phyloP scores from a whole-genome alignment of 1,139 yeast genomes.

The Geotrichum citri-aurantii region DNA sequence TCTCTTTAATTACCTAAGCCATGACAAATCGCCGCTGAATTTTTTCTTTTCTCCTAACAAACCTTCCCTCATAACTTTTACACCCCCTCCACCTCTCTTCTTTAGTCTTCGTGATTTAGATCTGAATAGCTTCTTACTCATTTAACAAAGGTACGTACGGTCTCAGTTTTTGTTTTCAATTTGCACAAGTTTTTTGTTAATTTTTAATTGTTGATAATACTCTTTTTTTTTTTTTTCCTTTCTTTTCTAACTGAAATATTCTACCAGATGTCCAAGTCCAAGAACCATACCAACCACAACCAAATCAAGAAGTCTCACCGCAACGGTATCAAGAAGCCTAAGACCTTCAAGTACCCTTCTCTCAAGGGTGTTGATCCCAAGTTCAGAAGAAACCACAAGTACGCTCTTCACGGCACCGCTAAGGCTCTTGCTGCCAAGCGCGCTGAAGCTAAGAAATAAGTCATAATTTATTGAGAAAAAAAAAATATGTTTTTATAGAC shows the following conservation, averaged over 20 bases:
- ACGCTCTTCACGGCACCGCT: slow-evolving; percentile 12
- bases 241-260: slow-evolving; percentile 23
- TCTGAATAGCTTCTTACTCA: background rate
- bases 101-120: background rate
- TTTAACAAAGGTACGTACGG: background rate
- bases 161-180: background rate
- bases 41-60: background rate
- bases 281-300: slow-evolving; percentile 99
- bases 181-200: background rate
- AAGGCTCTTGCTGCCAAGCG: slow-evolving; percentile 12
- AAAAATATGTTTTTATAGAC: background rate
- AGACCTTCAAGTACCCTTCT: slow-evolving; percentile 95
- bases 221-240: background rate
- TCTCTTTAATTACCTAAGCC: background rate
- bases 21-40: background rate
- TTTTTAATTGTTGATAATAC: background rate
- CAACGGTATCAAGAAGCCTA: slow-evolving; percentile 99
- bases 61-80: background rate
- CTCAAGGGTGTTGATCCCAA: slow-evolving; percentile 98
- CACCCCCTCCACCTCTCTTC: background rate
- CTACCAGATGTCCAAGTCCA: slow-evolving; percentile 73
- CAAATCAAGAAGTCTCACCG: slow-evolving; percentile 99
- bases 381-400: slow-evolving; percentile 96
- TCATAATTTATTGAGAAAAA: background rate
- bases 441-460: slow-evolving; percentile 2